Evolutionary conservation across 768 basidiomycete genomes (phyloP).

Genomic region (Lactarius quietus): DNA sequence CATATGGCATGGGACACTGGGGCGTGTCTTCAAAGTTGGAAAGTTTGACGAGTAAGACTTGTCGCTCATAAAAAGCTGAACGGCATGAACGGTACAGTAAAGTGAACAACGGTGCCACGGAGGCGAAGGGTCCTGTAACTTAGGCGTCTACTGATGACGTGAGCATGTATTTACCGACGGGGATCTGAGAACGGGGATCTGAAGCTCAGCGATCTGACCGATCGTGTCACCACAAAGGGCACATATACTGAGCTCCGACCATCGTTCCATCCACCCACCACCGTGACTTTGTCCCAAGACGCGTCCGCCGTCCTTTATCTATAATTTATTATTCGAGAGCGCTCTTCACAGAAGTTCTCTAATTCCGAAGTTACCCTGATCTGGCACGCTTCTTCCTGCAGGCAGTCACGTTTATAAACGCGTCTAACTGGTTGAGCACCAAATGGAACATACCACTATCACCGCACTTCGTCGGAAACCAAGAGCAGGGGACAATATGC

Average conservation of each 20-base stretch:
- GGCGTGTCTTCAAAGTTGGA: not conserved
- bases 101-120: too few relatives aligned
- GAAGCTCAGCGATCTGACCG: not conserved
- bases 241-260: not conserved
- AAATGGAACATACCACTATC: conserved; percentile 2
- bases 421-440: not conserved
- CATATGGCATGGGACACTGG: conserved; percentile 7
- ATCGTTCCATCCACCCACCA: conserved; percentile 2
- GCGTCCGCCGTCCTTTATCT: not conserved
- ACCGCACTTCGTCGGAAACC: not conserved
- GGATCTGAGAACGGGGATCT: conserved; percentile 8
- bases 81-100: not conserved
- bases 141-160: not conserved
- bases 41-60: not conserved
- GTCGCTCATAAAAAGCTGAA: not conserved
- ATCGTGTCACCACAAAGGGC: not conserved
- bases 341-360: not conserved
- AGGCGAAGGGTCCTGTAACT: too few relatives aligned
- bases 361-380: conserved; percentile 6
- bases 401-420: conserved; percentile 12
- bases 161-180: too few relatives aligned
- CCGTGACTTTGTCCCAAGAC: not conserved
- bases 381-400: conserved; percentile 12
- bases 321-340: not conserved
- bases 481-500: conserved; percentile 7